Percentiles rank a stretch among this genome's conserved stretches.
Evolutionary conservation across 495 filamentous ascomycete species (phyloP).

Genomic region (Pseudomonodictys pantanalensis): DNA sequence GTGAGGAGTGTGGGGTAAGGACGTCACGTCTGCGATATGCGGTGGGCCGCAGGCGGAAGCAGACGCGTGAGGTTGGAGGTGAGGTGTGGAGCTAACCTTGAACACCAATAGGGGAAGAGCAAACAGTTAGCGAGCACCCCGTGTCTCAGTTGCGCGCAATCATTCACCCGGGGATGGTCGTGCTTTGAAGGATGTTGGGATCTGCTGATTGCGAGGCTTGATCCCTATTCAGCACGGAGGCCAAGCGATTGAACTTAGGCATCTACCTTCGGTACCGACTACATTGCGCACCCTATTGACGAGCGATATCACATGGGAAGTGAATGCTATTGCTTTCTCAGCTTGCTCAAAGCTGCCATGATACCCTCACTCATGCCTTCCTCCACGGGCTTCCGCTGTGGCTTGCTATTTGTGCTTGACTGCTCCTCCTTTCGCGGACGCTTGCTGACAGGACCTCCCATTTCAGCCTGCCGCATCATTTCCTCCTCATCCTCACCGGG

Average conservation of each 20-base stretch:
- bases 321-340: constrained; percentile 34
- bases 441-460: not conserved
- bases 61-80: not conserved
- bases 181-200: not conserved
- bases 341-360: constrained; percentile 56
- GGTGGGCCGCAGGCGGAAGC: not conserved
- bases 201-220: too few species aligned
- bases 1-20: not conserved
- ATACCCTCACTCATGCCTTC: constrained; percentile 53
- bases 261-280: not conserved
- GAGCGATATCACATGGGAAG: not conserved
- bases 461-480: constrained; percentile 38
- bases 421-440: not conserved
- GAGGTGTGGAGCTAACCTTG: not conserved
- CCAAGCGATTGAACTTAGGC: not conserved
- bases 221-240: too few species aligned
- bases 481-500: constrained; percentile 44
- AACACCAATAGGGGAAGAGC: not conserved
- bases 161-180: not conserved
- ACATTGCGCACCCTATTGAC: not conserved
- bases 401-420: not conserved
- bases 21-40: not conserved
- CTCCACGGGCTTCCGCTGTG: constrained; percentile 29
- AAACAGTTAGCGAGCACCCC: not conserved
- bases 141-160: not conserved